These are phyloP conservation scores for Centaurea solstitialis DNA, from an alignment of 129 eudicot species.

Conservation along the genomic window DNA sequence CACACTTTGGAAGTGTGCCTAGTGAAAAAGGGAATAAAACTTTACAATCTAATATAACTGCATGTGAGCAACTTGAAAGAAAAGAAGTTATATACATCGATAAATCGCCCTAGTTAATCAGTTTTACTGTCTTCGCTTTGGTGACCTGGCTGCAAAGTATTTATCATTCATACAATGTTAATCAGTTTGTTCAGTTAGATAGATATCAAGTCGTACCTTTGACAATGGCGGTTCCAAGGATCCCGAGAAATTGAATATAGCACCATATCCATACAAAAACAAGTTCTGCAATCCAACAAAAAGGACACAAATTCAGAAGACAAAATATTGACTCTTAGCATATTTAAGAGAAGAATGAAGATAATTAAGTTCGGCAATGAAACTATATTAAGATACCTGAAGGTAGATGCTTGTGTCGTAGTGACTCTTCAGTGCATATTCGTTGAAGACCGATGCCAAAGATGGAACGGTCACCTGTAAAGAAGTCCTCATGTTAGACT, in stretches of 20 bases:
- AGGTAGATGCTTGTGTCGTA: slow-evolving; percentile 90
- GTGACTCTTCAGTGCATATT: slow-evolving; percentile 86
- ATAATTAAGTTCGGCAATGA: not conserved
- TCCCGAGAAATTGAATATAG: slow-evolving; percentile 77
- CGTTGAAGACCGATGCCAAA: slow-evolving; percentile 80
- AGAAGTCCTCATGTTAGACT: slow-evolving; percentile 6
- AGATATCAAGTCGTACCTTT: slow-evolving; percentile 48
- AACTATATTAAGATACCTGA: slow-evolving; percentile 53
- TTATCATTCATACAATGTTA: not conserved
- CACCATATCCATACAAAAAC: slow-evolving; percentile 81
- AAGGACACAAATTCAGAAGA: not conserved
- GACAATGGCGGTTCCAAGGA: slow-evolving; percentile 52
- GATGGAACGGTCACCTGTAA: slow-evolving; percentile 84
- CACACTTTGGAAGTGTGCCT: not conserved
- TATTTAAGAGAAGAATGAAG: slow-evolving; percentile 2
- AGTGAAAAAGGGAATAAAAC: not conserved
- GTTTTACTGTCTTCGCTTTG: no score
- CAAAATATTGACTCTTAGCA: no score
- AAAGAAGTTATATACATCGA: not conserved
- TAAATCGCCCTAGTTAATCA: no score
- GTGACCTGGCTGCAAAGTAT: no score
- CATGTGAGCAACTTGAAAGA: not conserved
- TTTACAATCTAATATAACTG: not conserved
- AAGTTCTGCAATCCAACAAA: slow-evolving; percentile 53
- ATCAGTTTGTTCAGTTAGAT: not conserved